phyloP scores from a whole-genome alignment of 2,329 filamentous ascomycete species.

The Aureobasidium pullulans region DNA sequence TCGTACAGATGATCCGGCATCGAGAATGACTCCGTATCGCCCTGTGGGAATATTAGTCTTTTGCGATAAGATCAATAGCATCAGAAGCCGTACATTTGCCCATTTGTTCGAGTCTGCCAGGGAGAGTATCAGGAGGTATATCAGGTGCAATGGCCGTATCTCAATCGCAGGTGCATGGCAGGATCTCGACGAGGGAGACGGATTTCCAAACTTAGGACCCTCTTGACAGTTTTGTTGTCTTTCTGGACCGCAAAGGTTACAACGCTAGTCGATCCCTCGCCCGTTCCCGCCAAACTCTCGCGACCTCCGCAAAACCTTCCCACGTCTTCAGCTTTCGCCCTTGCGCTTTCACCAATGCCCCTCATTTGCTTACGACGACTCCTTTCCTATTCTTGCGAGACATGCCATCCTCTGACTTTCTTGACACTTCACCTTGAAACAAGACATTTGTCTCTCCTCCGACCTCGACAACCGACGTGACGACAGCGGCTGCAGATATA shows the following conservation, averaged over 20 bases:
- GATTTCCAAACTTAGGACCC: background rate
- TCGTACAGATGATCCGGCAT: slow-evolving; percentile 83
- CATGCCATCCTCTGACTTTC: background rate
- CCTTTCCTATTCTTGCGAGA: background rate
- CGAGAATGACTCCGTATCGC: slow-evolving; percentile 85
- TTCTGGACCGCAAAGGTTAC: background rate
- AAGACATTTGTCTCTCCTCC: background rate
- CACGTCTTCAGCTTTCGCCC: background rate
- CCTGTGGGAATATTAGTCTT: background rate
- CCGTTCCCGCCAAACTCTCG: background rate
- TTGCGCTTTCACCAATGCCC: background rate
- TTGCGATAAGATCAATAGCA: background rate
- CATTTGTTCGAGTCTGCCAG: background rate
- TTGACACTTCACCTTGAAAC: background rate
- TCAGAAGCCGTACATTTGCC: background rate
- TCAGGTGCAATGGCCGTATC: background rate
- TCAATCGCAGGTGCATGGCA: slow-evolving; percentile 44
- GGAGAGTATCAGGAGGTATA: background rate
- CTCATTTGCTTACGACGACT: background rate
- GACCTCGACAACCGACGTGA: background rate
- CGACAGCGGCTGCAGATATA: background rate
- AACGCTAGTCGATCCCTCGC: background rate
- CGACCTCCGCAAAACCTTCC: background rate
- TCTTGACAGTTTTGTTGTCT: background rate
- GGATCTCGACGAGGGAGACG: background rate